Percentiles rank a stretch among this genome's conserved stretches.
phyloP scores from a whole-genome alignment of 202 grass and related monocot genomes.

The Panicum hallii region DNA sequence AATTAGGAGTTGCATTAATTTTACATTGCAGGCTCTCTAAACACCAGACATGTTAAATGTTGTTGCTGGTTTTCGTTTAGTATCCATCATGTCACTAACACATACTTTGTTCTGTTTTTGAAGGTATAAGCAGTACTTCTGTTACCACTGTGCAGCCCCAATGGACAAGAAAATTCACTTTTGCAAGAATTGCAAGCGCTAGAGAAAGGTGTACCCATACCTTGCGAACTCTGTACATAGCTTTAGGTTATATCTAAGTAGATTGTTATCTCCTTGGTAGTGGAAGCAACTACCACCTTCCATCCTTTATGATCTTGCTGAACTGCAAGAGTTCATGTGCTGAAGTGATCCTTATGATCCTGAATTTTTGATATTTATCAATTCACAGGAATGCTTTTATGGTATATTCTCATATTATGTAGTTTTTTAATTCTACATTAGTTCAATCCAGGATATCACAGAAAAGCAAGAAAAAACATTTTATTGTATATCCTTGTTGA shows the following conservation, averaged over 20 bases:
- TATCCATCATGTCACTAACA: slow-evolving; percentile 26
- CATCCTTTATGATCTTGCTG: background rate
- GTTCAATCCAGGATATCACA: background rate
- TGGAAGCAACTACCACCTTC: slow-evolving; percentile 4
- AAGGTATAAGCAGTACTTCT: slow-evolving; percentile 84
- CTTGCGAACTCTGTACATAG: slow-evolving; percentile 13
- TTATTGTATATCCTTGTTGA: background rate
- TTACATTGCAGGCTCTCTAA: slow-evolving; percentile 13
- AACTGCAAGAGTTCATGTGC: slow-evolving; percentile 6
- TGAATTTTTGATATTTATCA: background rate
- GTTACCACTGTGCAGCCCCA: slow-evolving; percentile 72
- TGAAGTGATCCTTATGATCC: slow-evolving; percentile 5
- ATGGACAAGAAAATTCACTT: slow-evolving; percentile 56
- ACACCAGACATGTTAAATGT: slow-evolving; percentile 1
- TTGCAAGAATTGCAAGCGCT: slow-evolving; percentile 56
- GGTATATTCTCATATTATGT: background rate
- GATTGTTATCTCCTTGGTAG: background rate
- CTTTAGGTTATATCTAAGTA: slow-evolving; percentile 13
- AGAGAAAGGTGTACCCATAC: background rate
- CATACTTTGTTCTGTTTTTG: slow-evolving; percentile 31
- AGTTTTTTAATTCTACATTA: background rate
- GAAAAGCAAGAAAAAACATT: background rate
- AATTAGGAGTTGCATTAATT: background rate
- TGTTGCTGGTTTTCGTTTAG: background rate
- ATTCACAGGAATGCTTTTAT: background rate